Conservation (phyloP, 2,329 filamentous ascomycete genomes). For the Monilinia fructicola region DNA sequence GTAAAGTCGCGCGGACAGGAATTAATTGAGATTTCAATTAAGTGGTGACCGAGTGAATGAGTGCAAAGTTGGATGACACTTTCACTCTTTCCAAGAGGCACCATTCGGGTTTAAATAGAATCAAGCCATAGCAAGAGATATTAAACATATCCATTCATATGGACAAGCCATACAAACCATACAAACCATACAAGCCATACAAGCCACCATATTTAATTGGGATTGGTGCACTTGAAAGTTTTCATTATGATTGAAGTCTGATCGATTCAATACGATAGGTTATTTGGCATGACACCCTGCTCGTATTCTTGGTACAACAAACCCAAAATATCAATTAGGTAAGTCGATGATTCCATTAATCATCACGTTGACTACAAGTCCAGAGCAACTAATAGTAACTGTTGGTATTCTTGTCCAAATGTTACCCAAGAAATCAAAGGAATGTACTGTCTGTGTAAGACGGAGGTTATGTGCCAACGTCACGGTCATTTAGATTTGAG, state of each 20-base stretch:
- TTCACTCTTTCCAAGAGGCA: background rate
- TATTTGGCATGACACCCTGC: background rate
- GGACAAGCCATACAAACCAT: background rate
- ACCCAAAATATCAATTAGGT: too few species aligned
- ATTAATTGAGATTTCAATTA: background rate
- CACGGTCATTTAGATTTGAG: too few species aligned
- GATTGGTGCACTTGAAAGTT: background rate
- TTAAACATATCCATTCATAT: too few species aligned
- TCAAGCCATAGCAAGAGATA: background rate
- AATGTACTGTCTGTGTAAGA: too few species aligned
- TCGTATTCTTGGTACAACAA: background rate
- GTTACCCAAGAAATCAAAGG: too few species aligned
- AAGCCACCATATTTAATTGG: background rate
- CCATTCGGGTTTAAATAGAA: conserved; percentile 12
- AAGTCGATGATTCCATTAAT: too few species aligned
- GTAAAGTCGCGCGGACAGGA: background rate
- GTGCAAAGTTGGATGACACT: background rate
- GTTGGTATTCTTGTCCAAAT: too few species aligned
- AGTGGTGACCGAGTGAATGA: background rate
- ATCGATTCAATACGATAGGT: background rate
- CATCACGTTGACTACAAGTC: too few species aligned
- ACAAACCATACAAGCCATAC: background rate
- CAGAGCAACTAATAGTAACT: too few species aligned
- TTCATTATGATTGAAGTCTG: background rate
- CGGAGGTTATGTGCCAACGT: too few species aligned